Evolutionary conservation across 495 filamentous ascomycete genomes (phyloP).

Genomic region (Pyrenopolyporus hunteri): DNA sequence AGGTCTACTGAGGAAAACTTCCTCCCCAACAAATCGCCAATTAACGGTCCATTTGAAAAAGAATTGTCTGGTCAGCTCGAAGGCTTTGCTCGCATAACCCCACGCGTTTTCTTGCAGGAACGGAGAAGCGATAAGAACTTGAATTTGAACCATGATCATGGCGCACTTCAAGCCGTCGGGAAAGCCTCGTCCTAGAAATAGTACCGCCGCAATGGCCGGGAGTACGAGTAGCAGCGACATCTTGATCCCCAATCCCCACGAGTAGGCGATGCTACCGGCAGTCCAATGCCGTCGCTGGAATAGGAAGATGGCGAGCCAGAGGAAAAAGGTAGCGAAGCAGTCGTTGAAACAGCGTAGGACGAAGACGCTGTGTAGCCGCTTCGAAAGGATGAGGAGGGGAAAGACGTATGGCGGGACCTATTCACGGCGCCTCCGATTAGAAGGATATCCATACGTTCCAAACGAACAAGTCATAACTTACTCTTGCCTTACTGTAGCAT

Average conservation of each 20-base stretch:
- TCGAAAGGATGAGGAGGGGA: slow-evolving; percentile 85
- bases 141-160: slow-evolving; percentile 72
- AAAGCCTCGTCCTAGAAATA: slow-evolving; percentile 73
- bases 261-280: slow-evolving; percentile 72
- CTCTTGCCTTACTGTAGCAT: slow-evolving; percentile 79
- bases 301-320: slow-evolving; percentile 79
- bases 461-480: slow-evolving; percentile 38
- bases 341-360: slow-evolving; percentile 95
- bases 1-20: slow-evolving; percentile 73
- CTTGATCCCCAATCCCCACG: slow-evolving; percentile 82
- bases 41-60: slow-evolving; percentile 99
- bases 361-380: slow-evolving; percentile 91
- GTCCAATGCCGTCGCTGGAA: slow-evolving; percentile 77
- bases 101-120: slow-evolving; percentile 71
- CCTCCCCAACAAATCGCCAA: slow-evolving; percentile 90
- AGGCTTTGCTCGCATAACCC: slow-evolving; percentile 80
- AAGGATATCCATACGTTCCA: not conserved
- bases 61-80: slow-evolving; percentile 88
- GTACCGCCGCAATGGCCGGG: slow-evolving; percentile 75
- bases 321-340: slow-evolving; percentile 78
- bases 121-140: slow-evolving; percentile 76
- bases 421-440: slow-evolving; percentile 1
- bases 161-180: slow-evolving; percentile 67
- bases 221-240: slow-evolving; percentile 87
- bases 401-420: slow-evolving; percentile 88